Evolutionary conservation across 2,329 filamentous ascomycete genomes (phyloP).

Genomic region (Fusarium sp.): DNA sequence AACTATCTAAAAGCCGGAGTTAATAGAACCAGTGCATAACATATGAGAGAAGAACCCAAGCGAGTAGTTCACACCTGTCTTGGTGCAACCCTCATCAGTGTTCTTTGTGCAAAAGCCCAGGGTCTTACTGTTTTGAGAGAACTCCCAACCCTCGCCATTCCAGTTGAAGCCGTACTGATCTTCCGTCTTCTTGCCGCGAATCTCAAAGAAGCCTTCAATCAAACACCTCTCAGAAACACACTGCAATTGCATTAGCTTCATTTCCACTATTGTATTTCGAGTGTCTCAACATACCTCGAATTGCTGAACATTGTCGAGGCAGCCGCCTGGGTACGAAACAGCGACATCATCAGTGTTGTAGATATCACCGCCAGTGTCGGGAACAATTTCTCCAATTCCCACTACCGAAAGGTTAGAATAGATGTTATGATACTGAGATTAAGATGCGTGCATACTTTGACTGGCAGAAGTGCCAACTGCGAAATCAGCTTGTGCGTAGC

Average conservation of each 20-base stretch:
- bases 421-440: fast-evolving
- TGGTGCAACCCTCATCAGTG: background rate
- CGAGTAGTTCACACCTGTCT: background rate
- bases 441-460: background rate
- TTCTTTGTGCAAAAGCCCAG: background rate
- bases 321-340: background rate
- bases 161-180: background rate
- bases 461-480: background rate
- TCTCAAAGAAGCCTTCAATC: background rate
- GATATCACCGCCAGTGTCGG: background rate
- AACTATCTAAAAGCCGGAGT: background rate
- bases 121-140: background rate
- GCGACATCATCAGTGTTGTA: background rate
- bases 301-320: background rate
- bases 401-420: background rate
- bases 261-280: fast-evolving
- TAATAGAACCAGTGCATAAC: background rate
- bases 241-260: fast-evolving
- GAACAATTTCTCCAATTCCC: background rate
- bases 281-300: background rate
- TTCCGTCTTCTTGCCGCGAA: background rate
- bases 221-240: background rate
- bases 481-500: background rate
- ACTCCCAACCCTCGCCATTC: background rate
- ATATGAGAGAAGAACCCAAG: background rate